phyloP scores from a whole-genome alignment of 768 basidiomycete genomes.

The Suillus subalutaceus region DNA sequence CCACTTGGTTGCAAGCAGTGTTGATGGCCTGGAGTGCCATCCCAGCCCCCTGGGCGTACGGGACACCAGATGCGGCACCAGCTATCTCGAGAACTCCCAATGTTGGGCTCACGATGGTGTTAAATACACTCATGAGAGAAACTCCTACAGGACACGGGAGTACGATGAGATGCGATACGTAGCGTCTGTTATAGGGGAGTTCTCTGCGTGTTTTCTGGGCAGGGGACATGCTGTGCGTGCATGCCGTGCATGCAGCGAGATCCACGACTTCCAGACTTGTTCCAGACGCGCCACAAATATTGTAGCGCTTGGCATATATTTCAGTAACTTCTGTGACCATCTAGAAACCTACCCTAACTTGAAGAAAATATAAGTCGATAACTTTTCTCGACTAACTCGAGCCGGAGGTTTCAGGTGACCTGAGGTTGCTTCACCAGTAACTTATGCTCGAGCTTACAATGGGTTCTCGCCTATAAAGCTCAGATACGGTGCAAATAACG shows the following conservation, averaged over 20 bases:
- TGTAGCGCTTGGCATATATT: not conserved
- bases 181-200: not conserved
- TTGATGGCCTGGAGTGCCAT: slow-evolving; percentile 47
- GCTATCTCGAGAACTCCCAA: slow-evolving; percentile 43
- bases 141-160: not conserved
- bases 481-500: not conserved
- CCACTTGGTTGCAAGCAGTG: slow-evolving; percentile 47
- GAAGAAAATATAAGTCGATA: not conserved
- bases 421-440: not conserved
- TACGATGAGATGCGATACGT: not conserved
- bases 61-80: slow-evolving; percentile 47
- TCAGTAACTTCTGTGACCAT: not conserved
- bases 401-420: not conserved
- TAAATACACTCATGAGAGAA: slow-evolving; percentile 2
- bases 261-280: not conserved
- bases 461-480: not conserved
- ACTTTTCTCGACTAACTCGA: not conserved
- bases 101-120: slow-evolving; percentile 16
- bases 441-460: not conserved
- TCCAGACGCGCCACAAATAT: not conserved
- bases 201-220: not conserved
- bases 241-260: not conserved
- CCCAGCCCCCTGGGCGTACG: slow-evolving; percentile 48
- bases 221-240: not conserved
- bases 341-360: no score